Conservation (phyloP, 2,329 filamentous ascomycete genomes). For the Mycogone perniciosa region DNA sequence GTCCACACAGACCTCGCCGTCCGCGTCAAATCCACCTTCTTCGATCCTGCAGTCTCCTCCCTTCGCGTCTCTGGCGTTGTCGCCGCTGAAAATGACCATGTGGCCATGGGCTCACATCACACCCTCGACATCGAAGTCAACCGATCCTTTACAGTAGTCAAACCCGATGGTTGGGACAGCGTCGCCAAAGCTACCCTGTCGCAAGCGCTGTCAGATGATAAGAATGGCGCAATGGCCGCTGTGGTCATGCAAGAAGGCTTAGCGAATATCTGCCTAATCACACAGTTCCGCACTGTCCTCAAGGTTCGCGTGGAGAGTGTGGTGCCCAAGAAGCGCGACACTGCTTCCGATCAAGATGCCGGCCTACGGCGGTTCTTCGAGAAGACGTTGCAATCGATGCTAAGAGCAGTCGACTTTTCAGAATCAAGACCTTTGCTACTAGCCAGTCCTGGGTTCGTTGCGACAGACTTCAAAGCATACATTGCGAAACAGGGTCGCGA, state of each 20-base stretch:
- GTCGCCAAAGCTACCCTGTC: constrained; percentile 72
- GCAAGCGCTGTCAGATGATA: constrained; percentile 72
- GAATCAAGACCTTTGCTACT: constrained; percentile 68
- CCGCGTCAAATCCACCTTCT: constrained; percentile 51
- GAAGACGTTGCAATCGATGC: constrained; percentile 66
- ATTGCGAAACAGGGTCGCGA: constrained; percentile 54
- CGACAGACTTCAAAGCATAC: constrained; percentile 71
- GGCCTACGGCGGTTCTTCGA: constrained; percentile 70
- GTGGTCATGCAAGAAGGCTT: constrained; percentile 89
- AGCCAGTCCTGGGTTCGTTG: constrained; percentile 84
- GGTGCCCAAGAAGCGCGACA: constrained; percentile 61
- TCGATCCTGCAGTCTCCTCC: constrained; percentile 49
- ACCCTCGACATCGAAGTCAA: constrained; percentile 77
- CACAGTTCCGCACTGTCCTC: constrained; percentile 70
- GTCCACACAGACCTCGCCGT: constrained; percentile 54
- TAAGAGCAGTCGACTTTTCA: constrained; percentile 70
- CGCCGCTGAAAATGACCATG: constrained; percentile 45
- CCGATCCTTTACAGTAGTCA: constrained; percentile 81
- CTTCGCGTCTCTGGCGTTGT: constrained; percentile 53
- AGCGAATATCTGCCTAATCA: constrained; percentile 78
- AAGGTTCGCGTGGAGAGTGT: constrained; percentile 56
- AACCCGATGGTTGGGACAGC: constrained; percentile 81
- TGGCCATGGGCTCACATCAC: constrained; percentile 50
- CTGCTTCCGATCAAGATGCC: constrained; percentile 59
- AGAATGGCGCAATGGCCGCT: constrained; percentile 76